Conservation (phyloP, 169 alveolate genomes). For the Plasmodium coatneyi region DNA sequence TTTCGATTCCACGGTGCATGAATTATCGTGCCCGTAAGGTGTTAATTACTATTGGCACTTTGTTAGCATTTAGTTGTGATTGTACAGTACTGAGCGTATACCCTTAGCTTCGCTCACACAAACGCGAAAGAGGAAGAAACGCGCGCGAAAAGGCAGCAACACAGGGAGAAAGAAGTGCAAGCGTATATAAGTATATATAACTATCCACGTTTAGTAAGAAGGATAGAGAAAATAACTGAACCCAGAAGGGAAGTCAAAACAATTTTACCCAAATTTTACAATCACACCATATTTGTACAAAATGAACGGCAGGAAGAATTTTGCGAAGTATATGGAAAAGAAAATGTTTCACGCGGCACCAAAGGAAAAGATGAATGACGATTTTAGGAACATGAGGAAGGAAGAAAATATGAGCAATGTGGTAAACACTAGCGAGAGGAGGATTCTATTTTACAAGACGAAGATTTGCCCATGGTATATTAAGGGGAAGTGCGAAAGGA, state of each 20-base stretch:
- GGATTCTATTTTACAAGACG: constrained; percentile 77
- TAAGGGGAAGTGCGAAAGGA: constrained; percentile 78
- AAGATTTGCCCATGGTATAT: constrained; percentile 81
- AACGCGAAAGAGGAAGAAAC: background rate
- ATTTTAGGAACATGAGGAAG: background rate
- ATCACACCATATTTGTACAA: background rate
- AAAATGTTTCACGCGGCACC: background rate
- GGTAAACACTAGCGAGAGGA: constrained; percentile 58
- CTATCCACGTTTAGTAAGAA: background rate
- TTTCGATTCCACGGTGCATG: background rate
- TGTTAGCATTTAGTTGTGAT: background rate
- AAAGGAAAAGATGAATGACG: constrained; percentile 41
- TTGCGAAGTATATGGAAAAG: constrained; percentile 13
- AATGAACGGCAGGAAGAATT: constrained; percentile 5
- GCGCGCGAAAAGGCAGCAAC: background rate
- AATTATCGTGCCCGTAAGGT: background rate
- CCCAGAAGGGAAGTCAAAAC: background rate
- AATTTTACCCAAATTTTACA: background rate
- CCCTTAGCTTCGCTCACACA: background rate
- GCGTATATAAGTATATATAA: background rate
- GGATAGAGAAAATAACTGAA: background rate
- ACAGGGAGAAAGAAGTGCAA: background rate
- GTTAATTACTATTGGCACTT: background rate
- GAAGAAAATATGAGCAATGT: constrained; percentile 49
- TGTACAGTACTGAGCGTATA: background rate